Evolutionary conservation across 2,329 filamentous ascomycete genomes (phyloP).

Genomic region (Sporothrix schenckii): DNA sequence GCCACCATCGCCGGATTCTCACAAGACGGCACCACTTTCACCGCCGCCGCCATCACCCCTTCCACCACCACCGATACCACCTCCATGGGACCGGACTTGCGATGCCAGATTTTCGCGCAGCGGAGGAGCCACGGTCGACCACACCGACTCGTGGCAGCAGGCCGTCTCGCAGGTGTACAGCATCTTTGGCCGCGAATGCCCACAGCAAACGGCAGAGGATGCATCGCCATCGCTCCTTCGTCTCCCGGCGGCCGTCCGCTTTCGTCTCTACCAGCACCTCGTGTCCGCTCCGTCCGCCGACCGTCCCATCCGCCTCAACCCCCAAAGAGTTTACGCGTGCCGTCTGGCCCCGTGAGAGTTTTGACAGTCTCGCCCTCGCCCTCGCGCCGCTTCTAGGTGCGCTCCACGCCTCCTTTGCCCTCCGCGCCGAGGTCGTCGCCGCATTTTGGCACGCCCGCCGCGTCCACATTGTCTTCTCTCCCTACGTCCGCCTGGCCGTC

Average conservation of each 20-base stretch:
- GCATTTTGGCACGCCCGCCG: conserved; percentile 43
- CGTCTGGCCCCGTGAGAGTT: conserved; percentile 45
- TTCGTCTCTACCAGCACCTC: not conserved
- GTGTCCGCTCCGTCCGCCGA: not conserved
- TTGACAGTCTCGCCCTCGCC: conserved; percentile 42
- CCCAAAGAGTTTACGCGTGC: conserved; percentile 42
- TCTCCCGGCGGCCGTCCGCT: not conserved
- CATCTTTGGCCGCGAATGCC: not conserved
- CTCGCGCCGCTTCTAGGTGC: not conserved
- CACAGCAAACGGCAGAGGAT: not conserved
- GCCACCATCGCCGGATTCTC: not conserved
- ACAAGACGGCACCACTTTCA: not conserved
- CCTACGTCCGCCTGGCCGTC: conserved; percentile 42
- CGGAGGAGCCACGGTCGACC: not conserved
- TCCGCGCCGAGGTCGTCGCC: conserved; percentile 46
- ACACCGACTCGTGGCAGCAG: not conserved
- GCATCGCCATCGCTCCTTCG: not conserved
- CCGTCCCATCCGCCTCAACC: conserved; percentile 37
- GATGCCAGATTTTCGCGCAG: conserved; percentile 27
- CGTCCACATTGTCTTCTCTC: conserved; percentile 48
- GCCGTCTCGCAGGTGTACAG: not conserved
- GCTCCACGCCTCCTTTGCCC: conserved; percentile 36
- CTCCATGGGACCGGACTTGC: conserved; percentile 33
- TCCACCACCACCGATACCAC: not conserved
- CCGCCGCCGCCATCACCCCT: not conserved